phyloP scores from a whole-genome alignment of 768 basidiomycete species.

The Mycena alexandri region DNA sequence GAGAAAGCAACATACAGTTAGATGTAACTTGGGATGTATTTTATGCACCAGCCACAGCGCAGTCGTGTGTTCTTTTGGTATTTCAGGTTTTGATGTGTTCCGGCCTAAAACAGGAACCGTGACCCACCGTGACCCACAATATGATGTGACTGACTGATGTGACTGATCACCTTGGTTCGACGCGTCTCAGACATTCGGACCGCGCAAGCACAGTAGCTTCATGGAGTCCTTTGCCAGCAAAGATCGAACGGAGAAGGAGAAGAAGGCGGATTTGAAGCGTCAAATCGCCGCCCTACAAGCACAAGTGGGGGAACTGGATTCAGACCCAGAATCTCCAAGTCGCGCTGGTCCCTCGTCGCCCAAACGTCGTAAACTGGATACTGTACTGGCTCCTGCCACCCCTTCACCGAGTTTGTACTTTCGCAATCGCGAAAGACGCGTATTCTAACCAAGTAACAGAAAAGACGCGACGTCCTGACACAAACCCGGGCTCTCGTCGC shows the following conservation, averaged over 20 bases:
- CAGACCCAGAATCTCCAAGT: conserved; percentile 31
- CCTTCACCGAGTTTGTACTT: conserved; percentile 74
- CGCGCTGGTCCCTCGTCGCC: conserved; percentile 45
- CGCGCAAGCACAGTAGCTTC: no score
- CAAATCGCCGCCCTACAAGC: conserved; percentile 60
- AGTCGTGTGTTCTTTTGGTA: not conserved
- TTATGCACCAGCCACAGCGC: not conserved
- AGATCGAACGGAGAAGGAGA: conserved; percentile 43
- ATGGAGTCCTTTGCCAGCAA: conserved; percentile 56
- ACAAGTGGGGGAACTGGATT: conserved; percentile 49
- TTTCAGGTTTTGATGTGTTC: not conserved
- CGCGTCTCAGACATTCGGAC: no score
- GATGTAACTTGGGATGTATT: not conserved
- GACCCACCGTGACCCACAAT: no score
- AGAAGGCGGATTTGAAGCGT: conserved; percentile 53
- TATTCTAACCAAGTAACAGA: conserved; percentile 19
- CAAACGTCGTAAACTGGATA: conserved; percentile 52
- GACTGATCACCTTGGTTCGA: not conserved
- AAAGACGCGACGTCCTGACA: conserved; percentile 35
- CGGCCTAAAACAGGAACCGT: not conserved
- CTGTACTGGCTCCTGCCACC: conserved; percentile 63
- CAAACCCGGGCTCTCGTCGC: conserved; percentile 18
- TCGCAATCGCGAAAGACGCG: conserved; percentile 50
- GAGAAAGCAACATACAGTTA: not conserved
- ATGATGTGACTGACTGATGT: not conserved